Evolutionary conservation across 495 filamentous ascomycete genomes (phyloP), one percentile per base, ranked within the genome.

Genomic region (Evernia prunastri): DNA sequence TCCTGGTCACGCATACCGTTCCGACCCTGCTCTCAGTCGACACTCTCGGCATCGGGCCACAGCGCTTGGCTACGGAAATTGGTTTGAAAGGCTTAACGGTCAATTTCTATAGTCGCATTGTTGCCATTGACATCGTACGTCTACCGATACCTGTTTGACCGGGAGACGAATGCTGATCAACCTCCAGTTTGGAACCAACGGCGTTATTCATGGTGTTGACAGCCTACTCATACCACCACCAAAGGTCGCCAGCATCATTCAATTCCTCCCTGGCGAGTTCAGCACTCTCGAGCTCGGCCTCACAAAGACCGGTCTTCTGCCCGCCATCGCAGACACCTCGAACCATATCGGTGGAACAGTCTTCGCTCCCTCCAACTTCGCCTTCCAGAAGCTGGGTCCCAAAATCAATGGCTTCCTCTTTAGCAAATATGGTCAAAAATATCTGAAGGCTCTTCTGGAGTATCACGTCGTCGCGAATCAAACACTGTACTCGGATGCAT

Each of bases 401-500:
- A 75, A 71, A 61, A 81, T 85, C 56, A 93, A 90, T 68, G 88
- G 82, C 17, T 95, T 93, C 77, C 74, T 95, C 31, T 95, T 95
- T 76, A 85, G 83, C 67, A 73, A 79, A n/a, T 77, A 75, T 45
- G 91, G 91, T 2, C 75, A 76, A 63, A 81, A 84, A 66, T 92
- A 87, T 69, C 78, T 96, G n/a, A 82, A 79, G 63, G 87, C 87
- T 1, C 71, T 96, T 59, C 75, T 96, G 27, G 74, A 86, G 73
- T 96, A 95, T 73, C 90, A 95, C 70, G 73, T 92, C 66, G 87
- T 91, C 1, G 78, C 79, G 9, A 84, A 87, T 66, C 80, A 86
- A 67, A 92, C 89, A 2, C 74, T 97, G 4, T 96, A 96, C 73
- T 88, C 87, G 25, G 92, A 96, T 74, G 88, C 82, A 23, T 89